Conservation (phyloP, 1,284 basidiomycete genomes). For the Schizophyllum amplum region DNA sequence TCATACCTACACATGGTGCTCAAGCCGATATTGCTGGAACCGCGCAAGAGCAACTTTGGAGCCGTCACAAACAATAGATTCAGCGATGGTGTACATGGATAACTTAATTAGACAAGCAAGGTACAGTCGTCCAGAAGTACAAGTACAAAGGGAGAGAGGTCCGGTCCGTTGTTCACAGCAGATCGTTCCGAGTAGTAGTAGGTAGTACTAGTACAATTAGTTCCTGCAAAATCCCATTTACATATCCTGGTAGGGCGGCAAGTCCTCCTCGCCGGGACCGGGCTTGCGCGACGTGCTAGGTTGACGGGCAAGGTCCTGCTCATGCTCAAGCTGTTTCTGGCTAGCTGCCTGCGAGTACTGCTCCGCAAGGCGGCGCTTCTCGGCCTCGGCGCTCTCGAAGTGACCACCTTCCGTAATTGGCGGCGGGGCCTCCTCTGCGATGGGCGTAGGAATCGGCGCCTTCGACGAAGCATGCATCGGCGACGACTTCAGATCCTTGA, state of each 20-base stretch:
- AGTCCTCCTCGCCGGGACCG: conserved; percentile 37
- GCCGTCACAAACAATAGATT: not conserved
- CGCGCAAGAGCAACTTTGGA: not conserved
- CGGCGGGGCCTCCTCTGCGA: conserved; percentile 11
- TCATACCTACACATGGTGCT: not conserved
- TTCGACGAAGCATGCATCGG: conserved; percentile 14
- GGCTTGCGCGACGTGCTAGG: not conserved
- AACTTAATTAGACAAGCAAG: not conserved
- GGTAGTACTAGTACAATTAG: not conserved
- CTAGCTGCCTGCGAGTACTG: conserved; percentile 27
- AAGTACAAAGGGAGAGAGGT: too few species aligned
- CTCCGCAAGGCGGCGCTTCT: conserved; percentile 40
- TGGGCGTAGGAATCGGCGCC: not conserved
- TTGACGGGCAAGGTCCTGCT: conserved; percentile 36
- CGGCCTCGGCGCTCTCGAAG: conserved; percentile 41
- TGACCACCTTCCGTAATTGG: conserved; percentile 23
- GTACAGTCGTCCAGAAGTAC: not conserved
- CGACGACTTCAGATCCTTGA: conserved; percentile 40
- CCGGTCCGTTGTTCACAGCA: too few species aligned
- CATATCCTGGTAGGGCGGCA: conserved; percentile 62
- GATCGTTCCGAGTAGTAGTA: not conserved
- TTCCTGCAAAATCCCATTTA: conserved; percentile 15
- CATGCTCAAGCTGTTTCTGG: conserved; percentile 54
- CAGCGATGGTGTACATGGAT: not conserved
- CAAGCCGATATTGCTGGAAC: too few species aligned